Evolutionary conservation across 2,329 filamentous ascomycete genomes (phyloP).

Genomic region (Tympanopsis confertula): DNA sequence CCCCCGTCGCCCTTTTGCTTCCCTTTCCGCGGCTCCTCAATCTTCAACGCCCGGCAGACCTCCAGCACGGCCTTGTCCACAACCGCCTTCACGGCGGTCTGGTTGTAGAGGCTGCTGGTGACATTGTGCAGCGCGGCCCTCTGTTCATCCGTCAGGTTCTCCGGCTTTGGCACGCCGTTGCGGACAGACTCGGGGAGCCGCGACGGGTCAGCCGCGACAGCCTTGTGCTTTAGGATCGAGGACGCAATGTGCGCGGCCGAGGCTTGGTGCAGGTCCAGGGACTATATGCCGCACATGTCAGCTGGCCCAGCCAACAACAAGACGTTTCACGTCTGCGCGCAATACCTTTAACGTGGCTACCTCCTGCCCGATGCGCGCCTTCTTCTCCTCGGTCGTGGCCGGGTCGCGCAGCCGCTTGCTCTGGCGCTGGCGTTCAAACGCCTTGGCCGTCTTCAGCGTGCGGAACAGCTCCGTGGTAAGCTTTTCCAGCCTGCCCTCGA

Average conservation of each 20-base stretch:
- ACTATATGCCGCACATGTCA: constrained; percentile 20
- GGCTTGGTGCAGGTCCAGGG: constrained; percentile 44
- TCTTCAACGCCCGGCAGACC: constrained; percentile 34
- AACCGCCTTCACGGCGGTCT: constrained; percentile 34
- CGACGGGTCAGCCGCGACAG: constrained; percentile 32
- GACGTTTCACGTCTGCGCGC: not conserved
- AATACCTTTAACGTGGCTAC: constrained; percentile 41
- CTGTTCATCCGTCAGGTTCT: constrained; percentile 37
- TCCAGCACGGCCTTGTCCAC: constrained; percentile 34
- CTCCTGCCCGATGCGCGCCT: constrained; percentile 50
- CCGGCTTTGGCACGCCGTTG: constrained; percentile 31
- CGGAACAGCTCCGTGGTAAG: constrained; percentile 48
- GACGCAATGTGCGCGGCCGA: constrained; percentile 43
- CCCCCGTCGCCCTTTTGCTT: constrained; percentile 18
- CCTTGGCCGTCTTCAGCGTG: constrained; percentile 62
- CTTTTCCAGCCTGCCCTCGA: constrained; percentile 39
- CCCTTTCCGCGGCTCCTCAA: constrained; percentile 33
- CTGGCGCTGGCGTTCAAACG: constrained; percentile 68
- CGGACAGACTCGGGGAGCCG: constrained; percentile 35
- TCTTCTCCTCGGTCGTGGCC: constrained; percentile 32
- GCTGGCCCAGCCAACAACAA: not conserved
- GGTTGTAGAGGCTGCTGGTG: constrained; percentile 43
- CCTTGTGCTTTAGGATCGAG: constrained; percentile 39
- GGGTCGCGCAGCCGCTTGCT: constrained; percentile 43
- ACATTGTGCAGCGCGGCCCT: constrained; percentile 41